Evolutionary conservation across 768 basidiomycete genomes (phyloP), one percentile per base, ranked within the genome.

Genomic region (Phylloporus sp.): DNA sequence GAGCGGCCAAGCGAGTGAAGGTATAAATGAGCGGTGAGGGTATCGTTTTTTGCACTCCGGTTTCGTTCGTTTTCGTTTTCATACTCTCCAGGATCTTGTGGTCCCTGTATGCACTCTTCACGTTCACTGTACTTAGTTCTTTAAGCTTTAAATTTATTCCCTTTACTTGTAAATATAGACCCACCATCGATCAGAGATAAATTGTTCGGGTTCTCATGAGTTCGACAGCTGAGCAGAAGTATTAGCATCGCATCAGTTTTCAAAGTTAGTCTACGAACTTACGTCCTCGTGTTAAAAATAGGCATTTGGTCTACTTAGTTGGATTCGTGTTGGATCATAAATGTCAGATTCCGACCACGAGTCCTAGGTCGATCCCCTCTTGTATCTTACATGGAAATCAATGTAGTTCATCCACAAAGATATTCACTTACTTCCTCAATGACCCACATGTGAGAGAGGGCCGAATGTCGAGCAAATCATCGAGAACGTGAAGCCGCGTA

Each of bases 1-100:
- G 58, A 9, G 40, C 31, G 26, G 10, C 34, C n/a, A 67, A 62
- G 58, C 60, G 50, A 49, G 47, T 29, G 29, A 54, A 39, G 26
- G 16, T 53, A 22, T 65, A 34, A 58, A 22, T 45, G 22, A 22
- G 18, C 2, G 16, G 32, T 22, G 31, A 18, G 45, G 32, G 32
- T 16, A 2, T 20, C 27, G 4, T 18, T 38, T n/a, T 45, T 38
- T 18, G 23, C 9, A 10, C 41, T 9, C 5, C 31, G 26, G 20
- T 29, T 45, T 51, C 38, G n/a, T 27, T 36, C 26, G 38, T 48
- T 49, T 54, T 45, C 24, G n/a, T 6, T 13, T 48, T 49, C 13
- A 3, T 52, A 53, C 45, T 61, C 52, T 64, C 45, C 43, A 26
- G 29, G 12, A 44, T 47, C 11, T 52, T 3, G 18, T 31, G 32